These are phyloP conservation scores for Entomortierella chlamydospora DNA, from an alignment of 192 early-diverging fungal genomes.

Conservation along the genomic window DNA sequence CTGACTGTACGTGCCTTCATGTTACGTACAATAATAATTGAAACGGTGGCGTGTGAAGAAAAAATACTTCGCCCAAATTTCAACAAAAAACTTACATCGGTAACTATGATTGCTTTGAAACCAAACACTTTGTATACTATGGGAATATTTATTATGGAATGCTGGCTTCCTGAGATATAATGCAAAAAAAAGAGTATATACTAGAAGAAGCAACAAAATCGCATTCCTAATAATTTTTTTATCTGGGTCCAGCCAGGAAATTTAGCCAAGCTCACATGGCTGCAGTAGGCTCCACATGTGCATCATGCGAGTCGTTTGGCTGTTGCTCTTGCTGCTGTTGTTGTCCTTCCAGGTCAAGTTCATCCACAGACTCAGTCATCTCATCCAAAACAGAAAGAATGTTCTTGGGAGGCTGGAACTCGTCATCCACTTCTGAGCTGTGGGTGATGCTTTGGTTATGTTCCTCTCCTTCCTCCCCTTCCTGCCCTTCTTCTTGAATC, in stretches of 20 bases:
- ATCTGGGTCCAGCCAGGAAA: neutral
- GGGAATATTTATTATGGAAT: too few species aligned
- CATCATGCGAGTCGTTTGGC: neutral
- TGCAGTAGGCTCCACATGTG: slow-evolving; percentile 1
- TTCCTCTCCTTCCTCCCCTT: slow-evolving; percentile 1
- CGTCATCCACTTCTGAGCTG: slow-evolving; percentile 15
- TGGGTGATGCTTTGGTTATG: slow-evolving; percentile 21
- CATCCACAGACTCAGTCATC: slow-evolving; percentile 22
- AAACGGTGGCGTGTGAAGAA: too few species aligned
- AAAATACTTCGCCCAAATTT: too few species aligned
- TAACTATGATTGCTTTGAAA: too few species aligned
- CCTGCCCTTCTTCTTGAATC: slow-evolving; percentile 16
- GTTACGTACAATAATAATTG: too few species aligned
- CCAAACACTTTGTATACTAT: too few species aligned
- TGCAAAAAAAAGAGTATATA: too few species aligned
- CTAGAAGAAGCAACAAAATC: too few species aligned
- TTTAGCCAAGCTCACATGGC: slow-evolving; percentile 3
- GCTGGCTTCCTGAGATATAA: too few species aligned
- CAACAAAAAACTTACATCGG: too few species aligned
- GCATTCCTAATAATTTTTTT: too few species aligned
- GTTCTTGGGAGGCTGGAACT: slow-evolving; percentile 41
- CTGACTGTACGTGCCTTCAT: too few species aligned
- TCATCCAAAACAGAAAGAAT: slow-evolving; percentile 41
- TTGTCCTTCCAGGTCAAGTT: slow-evolving; percentile 15
- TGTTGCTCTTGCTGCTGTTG: slow-evolving; percentile 13